Base-by-base conservation (phyloP, 2,329 filamentous ascomycete species). In the Paracamarosporium sp. region DNA sequence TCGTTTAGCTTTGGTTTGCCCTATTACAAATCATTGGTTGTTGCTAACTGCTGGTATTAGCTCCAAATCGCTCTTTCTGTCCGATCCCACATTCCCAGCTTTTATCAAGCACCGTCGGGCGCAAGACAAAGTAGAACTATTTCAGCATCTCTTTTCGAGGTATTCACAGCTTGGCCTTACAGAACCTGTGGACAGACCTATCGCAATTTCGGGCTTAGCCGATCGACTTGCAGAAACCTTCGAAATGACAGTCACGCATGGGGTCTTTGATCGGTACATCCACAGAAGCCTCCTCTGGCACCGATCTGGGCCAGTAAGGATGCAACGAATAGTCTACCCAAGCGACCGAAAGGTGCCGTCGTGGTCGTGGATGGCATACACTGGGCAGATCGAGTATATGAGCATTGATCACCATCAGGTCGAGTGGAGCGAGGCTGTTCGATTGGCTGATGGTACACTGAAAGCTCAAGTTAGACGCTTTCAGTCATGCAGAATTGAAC, bases 351-450 rank as follows among this genome's bases (percentile, higher is more conserved):
- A 41, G 13, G 58, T 66, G 41, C 64, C 61, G 28, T 66, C 61
- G 11, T 67, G 66, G 66, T 58, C 53, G 33, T 66, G 57, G 57
- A 54, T 63, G 52, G 48, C 60, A 30, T 54, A 52, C 38, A 28
- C 15, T 28, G 59, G 59, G 40, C 24, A 43, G 2, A 58, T 61
- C 27, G 12, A 35, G 30, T 58, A 56, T 40, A 33, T 59, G 43
- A 35, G 52, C 2, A 48, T 53, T n/a, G 36, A 30, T 24, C 51
- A 54, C 17, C 44, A 38, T 31, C 17, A 30, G 27, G 53, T 61
- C 20, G 43, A 44, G 12, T 61, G 59, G 59, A 30, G n/a, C n/a
- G n/a, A n/a, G n/a, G n/a, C n/a, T n/a, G n/a, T n/a, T n/a, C n/a
- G n/a, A n/a, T n/a, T n/a, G n/a, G n/a, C n/a, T n/a, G n/a, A n/a